Conservation (phyloP, 2,329 filamentous ascomycete species). For the Fonsecaea multimorphosa region DNA sequence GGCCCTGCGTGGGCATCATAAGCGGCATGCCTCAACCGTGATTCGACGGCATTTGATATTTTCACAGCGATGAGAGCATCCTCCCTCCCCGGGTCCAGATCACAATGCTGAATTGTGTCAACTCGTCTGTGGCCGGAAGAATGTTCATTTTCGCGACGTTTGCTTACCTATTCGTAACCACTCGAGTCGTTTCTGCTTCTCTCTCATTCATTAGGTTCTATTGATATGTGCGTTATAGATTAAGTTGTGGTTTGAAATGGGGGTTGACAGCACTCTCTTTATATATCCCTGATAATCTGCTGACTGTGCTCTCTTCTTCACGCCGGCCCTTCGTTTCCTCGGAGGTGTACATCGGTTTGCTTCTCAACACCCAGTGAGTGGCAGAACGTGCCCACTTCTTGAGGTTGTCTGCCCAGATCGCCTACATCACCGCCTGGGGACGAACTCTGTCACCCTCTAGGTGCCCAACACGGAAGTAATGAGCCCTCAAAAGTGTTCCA, state of each 20-base stretch:
- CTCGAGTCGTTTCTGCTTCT: not conserved
- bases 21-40: constrained; percentile 3
- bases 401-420: no score
- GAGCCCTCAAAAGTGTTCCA: not conserved
- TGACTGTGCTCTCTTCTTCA: not conserved
- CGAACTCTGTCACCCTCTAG: no score
- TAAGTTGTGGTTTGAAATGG: not conserved
- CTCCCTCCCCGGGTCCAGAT: not conserved
- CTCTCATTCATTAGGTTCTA: not conserved
- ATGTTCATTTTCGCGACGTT: not conserved
- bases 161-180: not conserved
- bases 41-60: not conserved
- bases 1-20: not conserved
- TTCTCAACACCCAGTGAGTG: no score
- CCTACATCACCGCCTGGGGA: no score
- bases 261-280: not conserved
- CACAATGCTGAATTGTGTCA: not conserved
- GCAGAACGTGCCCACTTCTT: no score
- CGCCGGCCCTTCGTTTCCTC: not conserved
- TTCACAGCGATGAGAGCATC: not conserved
- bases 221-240: constrained; percentile 8
- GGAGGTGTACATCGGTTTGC: not conserved
- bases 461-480: not conserved
- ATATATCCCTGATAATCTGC: not conserved
- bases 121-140: not conserved